Evolutionary conservation across 805 yeast genomes (phyloP).

Genomic region (Candida gorgasii): DNA sequence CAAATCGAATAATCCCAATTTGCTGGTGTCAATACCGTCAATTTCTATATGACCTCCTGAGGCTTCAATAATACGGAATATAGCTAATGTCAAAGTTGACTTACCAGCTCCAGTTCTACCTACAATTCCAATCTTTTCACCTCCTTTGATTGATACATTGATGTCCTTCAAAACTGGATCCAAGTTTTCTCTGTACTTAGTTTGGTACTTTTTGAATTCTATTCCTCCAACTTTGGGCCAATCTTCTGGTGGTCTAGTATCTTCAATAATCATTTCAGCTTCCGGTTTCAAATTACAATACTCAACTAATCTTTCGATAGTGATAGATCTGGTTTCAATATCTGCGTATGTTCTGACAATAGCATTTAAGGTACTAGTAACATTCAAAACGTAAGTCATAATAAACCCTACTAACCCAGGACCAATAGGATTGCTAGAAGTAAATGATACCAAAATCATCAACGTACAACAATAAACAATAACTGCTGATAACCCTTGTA

Average conservation of each 20-base stretch:
- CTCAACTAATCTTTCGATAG: conserved; percentile 39
- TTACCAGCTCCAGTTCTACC: conserved; percentile 98
- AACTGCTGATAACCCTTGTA: conserved; percentile 35
- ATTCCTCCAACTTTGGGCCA: conserved; percentile 81
- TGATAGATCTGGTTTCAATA: conserved; percentile 33
- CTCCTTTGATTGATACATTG: conserved; percentile 60
- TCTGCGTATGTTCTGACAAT: conserved; percentile 37
- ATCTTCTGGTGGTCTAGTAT: conserved; percentile 33
- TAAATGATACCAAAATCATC: conserved; percentile 27
- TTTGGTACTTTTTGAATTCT: conserved; percentile 69
- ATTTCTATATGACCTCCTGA: conserved; percentile 68
- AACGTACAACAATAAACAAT: conserved; percentile 31
- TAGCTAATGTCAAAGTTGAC: conserved; percentile 78
- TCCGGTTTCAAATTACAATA: conserved; percentile 42
- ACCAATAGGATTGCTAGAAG: conserved; percentile 23
- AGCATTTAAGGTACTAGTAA: conserved; percentile 31
- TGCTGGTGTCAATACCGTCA: conserved; percentile 66
- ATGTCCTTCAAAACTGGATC: conserved; percentile 77
- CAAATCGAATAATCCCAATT: conserved; percentile 74
- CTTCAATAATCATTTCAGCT: conserved; percentile 44
- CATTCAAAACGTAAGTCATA: conserved; percentile 35
- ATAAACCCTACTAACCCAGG: conserved; percentile 40
- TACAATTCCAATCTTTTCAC: conserved; percentile 91
- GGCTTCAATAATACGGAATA: conserved; percentile 82
- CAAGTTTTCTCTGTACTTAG: conserved; percentile 79